Percentiles rank a stretch among this genome's conserved stretches.
phyloP scores from a whole-genome alignment of 2,329 filamentous ascomycete species.

The Coniochaeta hoffmannii region DNA sequence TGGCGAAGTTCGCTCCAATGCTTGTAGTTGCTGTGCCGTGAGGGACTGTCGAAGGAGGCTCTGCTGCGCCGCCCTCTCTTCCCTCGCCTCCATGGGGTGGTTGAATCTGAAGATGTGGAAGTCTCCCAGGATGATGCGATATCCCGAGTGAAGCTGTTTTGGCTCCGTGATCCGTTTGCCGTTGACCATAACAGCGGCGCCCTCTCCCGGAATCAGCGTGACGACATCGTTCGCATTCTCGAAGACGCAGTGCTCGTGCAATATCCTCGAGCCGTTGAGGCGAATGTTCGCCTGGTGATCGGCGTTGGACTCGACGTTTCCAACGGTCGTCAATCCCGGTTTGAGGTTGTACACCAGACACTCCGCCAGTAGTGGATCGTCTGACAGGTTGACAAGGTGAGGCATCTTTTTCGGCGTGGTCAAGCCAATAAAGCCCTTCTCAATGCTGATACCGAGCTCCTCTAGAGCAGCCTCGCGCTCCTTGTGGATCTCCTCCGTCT shows the following conservation, averaged over 20 bases:
- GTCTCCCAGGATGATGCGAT: constrained; percentile 90
- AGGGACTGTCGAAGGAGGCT: constrained; percentile 81
- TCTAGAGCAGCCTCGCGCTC: constrained; percentile 92
- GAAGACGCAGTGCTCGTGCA: constrained; percentile 88
- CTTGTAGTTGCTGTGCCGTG: constrained; percentile 53
- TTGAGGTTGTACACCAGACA: constrained; percentile 98
- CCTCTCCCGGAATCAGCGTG: constrained; percentile 81
- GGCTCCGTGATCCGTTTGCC: constrained; percentile 83
- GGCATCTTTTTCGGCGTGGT: constrained; percentile 99
- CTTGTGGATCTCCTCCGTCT: constrained; percentile 96
- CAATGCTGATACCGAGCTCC: constrained; percentile 96
- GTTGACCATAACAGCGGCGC: constrained; percentile 98
- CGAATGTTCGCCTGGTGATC: constrained; percentile 77
- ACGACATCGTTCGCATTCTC: constrained; percentile 83
- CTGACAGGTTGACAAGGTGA: constrained; percentile 95
- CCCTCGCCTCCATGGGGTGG: constrained; percentile 89
- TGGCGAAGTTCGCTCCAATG: constrained; percentile 47
- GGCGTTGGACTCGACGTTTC: constrained; percentile 80
- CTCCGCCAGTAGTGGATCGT: constrained; percentile 86
- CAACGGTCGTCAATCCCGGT: constrained; percentile 86
- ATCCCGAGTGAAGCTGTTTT: constrained; percentile 81
- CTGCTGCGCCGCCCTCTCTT: constrained; percentile 73
- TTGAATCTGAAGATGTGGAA: constrained; percentile 99
- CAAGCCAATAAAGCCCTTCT: constrained; percentile 93
- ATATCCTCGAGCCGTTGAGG: constrained; percentile 86